These are phyloP conservation scores for Pseudomassariella vexata DNA, from an alignment of 2,329 filamentous ascomycete genomes.

Conservation along the genomic window DNA sequence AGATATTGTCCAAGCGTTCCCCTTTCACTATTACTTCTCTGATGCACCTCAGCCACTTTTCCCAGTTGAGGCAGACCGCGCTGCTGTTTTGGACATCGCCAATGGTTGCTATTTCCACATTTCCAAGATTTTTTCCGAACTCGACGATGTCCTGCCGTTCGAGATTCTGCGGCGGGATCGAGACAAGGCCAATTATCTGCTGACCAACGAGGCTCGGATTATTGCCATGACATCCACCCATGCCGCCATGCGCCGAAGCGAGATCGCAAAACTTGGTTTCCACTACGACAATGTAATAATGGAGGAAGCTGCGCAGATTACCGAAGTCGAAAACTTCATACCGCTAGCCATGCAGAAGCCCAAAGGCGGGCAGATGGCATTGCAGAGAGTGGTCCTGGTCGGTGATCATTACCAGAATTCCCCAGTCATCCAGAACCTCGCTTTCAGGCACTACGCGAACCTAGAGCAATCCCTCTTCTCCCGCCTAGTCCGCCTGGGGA, in stretches of 20 bases:
- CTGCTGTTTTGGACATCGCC: slow-evolving; percentile 67
- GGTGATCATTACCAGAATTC: slow-evolving; percentile 97
- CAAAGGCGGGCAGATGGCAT: slow-evolving; percentile 62
- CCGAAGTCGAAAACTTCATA: slow-evolving; percentile 95
- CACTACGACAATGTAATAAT: slow-evolving; percentile 97
- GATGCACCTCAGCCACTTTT: slow-evolving; percentile 86
- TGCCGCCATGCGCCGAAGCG: slow-evolving; percentile 85
- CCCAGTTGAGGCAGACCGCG: slow-evolving; percentile 56
- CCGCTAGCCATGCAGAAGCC: slow-evolving; percentile 87
- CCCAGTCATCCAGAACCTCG: slow-evolving; percentile 88
- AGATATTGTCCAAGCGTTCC: slow-evolving; percentile 69
- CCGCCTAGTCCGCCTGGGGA: slow-evolving; percentile 80
- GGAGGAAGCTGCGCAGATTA: slow-evolving; percentile 98
- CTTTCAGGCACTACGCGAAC: slow-evolving; percentile 92
- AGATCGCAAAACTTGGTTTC: slow-evolving; percentile 89
- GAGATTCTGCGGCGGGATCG: slow-evolving; percentile 84
- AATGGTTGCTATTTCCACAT: slow-evolving; percentile 86
- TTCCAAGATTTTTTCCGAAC: slow-evolving; percentile 80
- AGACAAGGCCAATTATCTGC: slow-evolving; percentile 92
- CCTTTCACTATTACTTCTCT: slow-evolving; percentile 82
- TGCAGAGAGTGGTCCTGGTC: slow-evolving; percentile 86
- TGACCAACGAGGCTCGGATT: slow-evolving; percentile 93
- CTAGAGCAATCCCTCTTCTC: slow-evolving; percentile 94
- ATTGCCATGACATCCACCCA: slow-evolving; percentile 99
- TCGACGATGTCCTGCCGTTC: slow-evolving; percentile 91